Conservation (phyloP, 257 asterid genomes). For the Schizonepeta tenuifolia region DNA sequence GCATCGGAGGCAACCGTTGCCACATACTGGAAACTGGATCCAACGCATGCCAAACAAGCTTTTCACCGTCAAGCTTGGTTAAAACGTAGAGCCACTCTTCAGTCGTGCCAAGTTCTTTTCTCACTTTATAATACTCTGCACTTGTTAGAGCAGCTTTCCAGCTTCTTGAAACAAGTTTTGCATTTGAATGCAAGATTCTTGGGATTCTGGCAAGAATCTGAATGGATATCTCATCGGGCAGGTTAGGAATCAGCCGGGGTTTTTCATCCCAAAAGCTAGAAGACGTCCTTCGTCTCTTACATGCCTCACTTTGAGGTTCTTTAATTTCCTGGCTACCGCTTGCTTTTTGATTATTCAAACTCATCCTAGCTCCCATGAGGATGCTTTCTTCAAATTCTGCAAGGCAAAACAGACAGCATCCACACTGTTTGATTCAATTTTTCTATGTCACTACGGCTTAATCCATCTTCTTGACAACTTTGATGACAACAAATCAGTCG, state of each 20-base stretch:
- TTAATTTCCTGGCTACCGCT: constrained; percentile 45
- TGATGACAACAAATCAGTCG: constrained; percentile 2
- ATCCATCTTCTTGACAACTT: constrained; percentile 25
- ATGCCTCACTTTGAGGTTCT: constrained; percentile 56
- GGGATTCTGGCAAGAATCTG: constrained; percentile 90
- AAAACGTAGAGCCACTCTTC: constrained; percentile 89
- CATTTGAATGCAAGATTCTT: constrained; percentile 58
- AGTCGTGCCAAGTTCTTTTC: constrained; percentile 74
- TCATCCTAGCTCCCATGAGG: constrained; percentile 80
- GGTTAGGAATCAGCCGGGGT: constrained; percentile 71
- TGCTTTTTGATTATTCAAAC: constrained; percentile 48
- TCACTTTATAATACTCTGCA: constrained; percentile 60
- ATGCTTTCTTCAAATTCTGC: not conserved
- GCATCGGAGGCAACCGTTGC: constrained; percentile 85
- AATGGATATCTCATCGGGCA: constrained; percentile 86
- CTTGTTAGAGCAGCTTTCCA: constrained; percentile 76
- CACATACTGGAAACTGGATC: constrained; percentile 69
- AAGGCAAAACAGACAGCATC: not conserved
- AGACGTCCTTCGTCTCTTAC: constrained; percentile 75
- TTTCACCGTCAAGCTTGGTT: constrained; percentile 62
- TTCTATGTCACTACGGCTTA: not conserved
- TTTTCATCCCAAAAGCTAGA: constrained; percentile 69
- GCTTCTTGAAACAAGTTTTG: constrained; percentile 70
- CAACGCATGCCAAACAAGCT: constrained; percentile 71
- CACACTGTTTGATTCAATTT: constrained; percentile 12